Base-by-base conservation (phyloP, 139 green algal genomes). In the Closterium sp. region DNA sequence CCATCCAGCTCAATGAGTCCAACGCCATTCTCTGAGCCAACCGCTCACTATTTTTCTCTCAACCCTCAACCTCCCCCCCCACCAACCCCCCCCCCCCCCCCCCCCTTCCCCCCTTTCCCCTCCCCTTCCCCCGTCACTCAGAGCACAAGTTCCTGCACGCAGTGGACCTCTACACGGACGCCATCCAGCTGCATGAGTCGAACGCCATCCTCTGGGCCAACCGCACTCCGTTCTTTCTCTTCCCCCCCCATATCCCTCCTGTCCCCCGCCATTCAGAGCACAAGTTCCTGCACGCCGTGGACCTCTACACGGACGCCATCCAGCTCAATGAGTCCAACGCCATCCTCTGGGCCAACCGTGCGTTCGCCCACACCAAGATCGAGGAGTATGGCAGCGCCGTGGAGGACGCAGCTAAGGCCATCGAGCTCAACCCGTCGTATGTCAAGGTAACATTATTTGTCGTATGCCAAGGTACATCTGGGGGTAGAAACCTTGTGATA, bases 231-330 rank as follows among this genome's bases (percentile, higher is more conserved):
- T 16, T 16, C 43, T 16, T 66, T 66, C 43, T 66, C n/a, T 66
- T 66, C 43, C 4, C 6, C 43, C 3, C 43, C 6, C 43, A 2
- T 66, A n/a, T 8, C 30, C 35, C 34, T 19, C 88, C n/a, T 84
- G 28, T 91, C 21, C 25, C 25, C 30, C 33, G 7, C 86, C 21
- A 5, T 2, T 93, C 91, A 93, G 88, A 94, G 81, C 81, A 85
- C 86, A 96, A 98, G 87, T 99, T 97, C 64, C 30, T 90, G 8
- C 64, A 94, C 21, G 97, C 98, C 1, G 95, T 99, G 9, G 95
- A 96, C 2, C 85, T 94, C 4, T 99, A 99, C 94, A 97, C 94
- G 9, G 88, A 96, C 30, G 97, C 98, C 4, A 97, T 99, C 4
- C 94, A 97, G 7, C 32, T 96, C 0, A 95, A 97, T 88, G 95